Evolutionary conservation across 164 flowering plant species (phyloP), one percentile per base, ranked within the genome.

Genomic region (Brasenia schreberi): DNA sequence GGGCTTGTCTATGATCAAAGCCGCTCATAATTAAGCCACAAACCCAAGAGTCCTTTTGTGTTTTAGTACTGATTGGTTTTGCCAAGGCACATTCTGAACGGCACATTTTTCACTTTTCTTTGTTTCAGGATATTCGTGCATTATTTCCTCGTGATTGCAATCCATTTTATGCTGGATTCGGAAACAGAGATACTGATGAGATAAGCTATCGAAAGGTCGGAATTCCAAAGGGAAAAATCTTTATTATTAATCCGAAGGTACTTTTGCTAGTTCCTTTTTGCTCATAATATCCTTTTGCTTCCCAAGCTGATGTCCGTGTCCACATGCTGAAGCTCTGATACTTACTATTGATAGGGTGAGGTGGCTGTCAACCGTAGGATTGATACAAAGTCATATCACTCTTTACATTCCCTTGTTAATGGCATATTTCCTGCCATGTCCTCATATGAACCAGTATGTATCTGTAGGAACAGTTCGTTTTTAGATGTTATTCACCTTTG

Each of bases 101-200:
- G 53, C 7, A 52, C 70, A 23, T 23, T 23, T 23, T 23, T 23
- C 27, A 23, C 27, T 69, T 64, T 71, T 19, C 43, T 39, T 56
- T 27, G 64, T 63, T 69, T 74, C 84, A 94, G 99, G 93, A 83
- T 62, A 91, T 94, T 71, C 88, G 62, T 77, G 92, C 83, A 5
- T 75, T 91, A 69, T 94, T 89, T 81, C 97, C 99, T 71, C 64
- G 82, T 58, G 96, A 88, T 74, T 74, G 82, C 81, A 85, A 84
- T 64, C 99, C 99, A 52, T 94, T 91, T 74, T 94, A 94, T 80
- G 99, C 99, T 73, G 99, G 99, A 71, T 94, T 94, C 75, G 99
- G 99, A 65, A 94, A 94, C 72, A 79, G 99, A 79, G 85, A 89
- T 71, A 94, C 97, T 5, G 99, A 94, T 78, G 99, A 94, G 74